phyloP scores from a whole-genome alignment of 345 rosid species.

The Gossypium anomalum region DNA sequence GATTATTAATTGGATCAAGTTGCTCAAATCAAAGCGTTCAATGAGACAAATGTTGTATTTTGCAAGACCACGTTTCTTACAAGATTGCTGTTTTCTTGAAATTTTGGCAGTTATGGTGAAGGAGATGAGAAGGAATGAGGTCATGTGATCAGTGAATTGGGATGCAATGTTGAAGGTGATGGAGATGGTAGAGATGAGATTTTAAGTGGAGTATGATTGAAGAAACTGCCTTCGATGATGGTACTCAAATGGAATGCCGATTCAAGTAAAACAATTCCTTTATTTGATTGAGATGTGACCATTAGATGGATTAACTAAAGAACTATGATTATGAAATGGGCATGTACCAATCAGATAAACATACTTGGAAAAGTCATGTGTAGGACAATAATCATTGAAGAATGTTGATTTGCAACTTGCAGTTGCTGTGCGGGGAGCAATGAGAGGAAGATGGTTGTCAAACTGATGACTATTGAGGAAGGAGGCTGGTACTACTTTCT shows the following conservation, averaged over 20 bases:
- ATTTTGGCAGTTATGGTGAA: constrained; percentile 1
- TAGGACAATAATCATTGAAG: not conserved
- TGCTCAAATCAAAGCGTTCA: not conserved
- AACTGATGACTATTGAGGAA: not conserved
- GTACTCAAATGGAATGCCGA: not conserved
- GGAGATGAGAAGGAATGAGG: constrained; percentile 2
- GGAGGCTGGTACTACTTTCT: not conserved
- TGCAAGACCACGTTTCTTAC: not conserved
- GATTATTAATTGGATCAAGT: not conserved
- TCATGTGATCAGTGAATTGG: not conserved
- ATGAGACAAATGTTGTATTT: not conserved
- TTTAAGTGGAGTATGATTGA: not conserved
- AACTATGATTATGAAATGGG: not conserved
- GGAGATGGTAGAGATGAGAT: not conserved
- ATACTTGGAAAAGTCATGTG: not conserved
- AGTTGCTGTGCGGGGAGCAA: not conserved
- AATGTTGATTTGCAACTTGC: not conserved
- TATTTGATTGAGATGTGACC: not conserved
- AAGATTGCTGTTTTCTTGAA: not conserved
- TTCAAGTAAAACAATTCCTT: not conserved
- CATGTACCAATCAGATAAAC: not conserved
- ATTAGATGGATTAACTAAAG: not conserved
- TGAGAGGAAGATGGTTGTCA: not conserved
- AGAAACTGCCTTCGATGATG: not conserved
- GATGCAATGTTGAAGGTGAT: constrained; percentile 13